Conservation (phyloP, 192 early-diverging fungal genomes). For the Backusella liffmaniae region DNA sequence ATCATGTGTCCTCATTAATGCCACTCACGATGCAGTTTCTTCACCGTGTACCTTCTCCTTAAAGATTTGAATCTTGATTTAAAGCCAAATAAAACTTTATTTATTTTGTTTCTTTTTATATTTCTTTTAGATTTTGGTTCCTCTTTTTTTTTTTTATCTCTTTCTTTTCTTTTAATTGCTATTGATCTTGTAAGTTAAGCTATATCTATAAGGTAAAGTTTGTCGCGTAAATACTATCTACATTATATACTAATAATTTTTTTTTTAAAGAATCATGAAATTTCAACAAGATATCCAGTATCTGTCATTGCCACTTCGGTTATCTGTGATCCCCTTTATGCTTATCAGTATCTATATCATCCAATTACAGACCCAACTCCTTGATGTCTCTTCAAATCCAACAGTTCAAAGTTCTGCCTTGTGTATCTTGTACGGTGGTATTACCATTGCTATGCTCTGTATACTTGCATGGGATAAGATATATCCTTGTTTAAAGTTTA, state of each 20-base stretch:
- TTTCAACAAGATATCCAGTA: conserved; percentile 6
- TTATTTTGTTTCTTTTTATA: conserved; percentile 1
- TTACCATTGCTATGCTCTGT: conserved; percentile 9
- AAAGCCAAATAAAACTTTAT: conserved; percentile 7
- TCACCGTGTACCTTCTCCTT: background rate
- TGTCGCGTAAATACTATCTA: background rate
- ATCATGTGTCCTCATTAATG: background rate
- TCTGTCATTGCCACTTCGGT: background rate
- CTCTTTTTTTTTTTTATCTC: background rate
- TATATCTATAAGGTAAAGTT: background rate
- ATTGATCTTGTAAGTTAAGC: background rate
- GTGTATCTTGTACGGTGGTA: background rate
- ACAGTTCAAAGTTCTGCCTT: background rate
- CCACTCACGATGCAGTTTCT: background rate
- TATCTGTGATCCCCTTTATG: background rate
- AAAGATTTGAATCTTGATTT: background rate
- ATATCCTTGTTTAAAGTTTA: conserved; percentile 51
- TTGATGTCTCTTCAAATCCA: background rate
- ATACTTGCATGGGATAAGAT: conserved; percentile 40
- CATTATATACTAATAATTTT: background rate
- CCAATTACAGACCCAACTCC: background rate
- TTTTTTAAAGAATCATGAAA: conserved; percentile 1
- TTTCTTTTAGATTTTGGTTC: conserved; percentile 11
- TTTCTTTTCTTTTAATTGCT: background rate
- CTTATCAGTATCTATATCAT: background rate